phyloP scores from a whole-genome alignment of 1,284 basidiomycete species.

The Ceratobasidium sp. region DNA sequence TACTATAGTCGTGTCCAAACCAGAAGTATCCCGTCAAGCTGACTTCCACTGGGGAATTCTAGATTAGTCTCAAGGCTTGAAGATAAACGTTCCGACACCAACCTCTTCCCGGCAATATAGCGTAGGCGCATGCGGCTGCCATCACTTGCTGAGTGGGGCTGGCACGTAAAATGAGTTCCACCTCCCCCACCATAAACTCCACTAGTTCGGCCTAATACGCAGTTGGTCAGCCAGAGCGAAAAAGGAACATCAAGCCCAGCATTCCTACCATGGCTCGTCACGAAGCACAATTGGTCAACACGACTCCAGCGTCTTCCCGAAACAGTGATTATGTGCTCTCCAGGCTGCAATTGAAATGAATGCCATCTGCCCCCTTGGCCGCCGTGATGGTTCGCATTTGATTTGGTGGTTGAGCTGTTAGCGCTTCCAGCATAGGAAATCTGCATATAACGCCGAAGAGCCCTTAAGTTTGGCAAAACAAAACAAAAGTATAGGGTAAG shows the following conservation, averaged over 20 bases:
- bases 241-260: not conserved
- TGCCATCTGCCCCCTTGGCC: not conserved
- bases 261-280: not conserved
- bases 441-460: too few species aligned
- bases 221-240: not conserved
- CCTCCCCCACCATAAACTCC: not conserved
- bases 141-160: not conserved
- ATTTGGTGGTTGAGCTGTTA: not conserved
- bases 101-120: slow-evolving; percentile 22
- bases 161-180: not conserved
- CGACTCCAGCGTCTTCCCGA: not conserved
- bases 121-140: slow-evolving; percentile 9
- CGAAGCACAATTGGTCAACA: not conserved
- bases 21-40: too few species aligned
- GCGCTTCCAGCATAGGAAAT: not conserved
- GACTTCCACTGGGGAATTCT: too few species aligned
- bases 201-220: not conserved
- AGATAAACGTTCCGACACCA: not conserved
- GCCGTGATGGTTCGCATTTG: not conserved
- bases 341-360: not conserved
- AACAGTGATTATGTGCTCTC: slow-evolving; percentile 24
- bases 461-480: too few species aligned
- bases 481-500: not conserved
- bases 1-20: too few species aligned
- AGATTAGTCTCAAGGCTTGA: too few species aligned